phyloP scores from a whole-genome alignment of 768 basidiomycete genomes.

The Collybia nuda region DNA sequence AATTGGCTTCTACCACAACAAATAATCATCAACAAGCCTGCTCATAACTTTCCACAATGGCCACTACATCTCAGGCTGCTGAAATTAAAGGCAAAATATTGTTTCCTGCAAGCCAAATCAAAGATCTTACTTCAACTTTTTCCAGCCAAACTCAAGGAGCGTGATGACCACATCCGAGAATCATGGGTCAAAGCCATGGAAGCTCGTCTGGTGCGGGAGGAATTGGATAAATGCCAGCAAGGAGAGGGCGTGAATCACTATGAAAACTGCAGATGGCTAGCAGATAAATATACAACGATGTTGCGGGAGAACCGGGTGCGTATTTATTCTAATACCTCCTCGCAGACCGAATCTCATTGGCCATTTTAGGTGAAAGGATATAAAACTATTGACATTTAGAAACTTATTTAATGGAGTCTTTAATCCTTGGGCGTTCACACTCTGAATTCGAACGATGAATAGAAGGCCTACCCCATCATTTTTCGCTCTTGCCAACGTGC shows the following conservation, averaged over 20 bases:
- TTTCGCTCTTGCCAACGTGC: no score
- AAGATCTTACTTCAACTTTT: neutral
- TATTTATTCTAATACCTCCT: constrained; percentile 6
- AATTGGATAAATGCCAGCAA: constrained; percentile 86
- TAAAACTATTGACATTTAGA: constrained; percentile 54
- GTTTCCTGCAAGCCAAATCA: neutral
- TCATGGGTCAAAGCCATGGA: constrained; percentile 97
- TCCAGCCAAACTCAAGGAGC: constrained; percentile 61
- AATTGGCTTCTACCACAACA: constrained; percentile 4
- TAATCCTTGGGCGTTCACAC: no score
- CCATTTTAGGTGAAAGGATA: constrained; percentile 79
- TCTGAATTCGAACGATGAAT: no score
- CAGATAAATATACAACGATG: constrained; percentile 81
- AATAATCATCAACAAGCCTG: constrained; percentile 15
- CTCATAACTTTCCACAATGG: constrained; percentile 32
- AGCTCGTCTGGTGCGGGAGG: constrained; percentile 81
- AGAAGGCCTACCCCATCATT: no score
- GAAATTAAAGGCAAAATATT: constrained; percentile 51
- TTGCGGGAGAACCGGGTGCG: constrained; percentile 79
- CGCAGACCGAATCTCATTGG: neutral
- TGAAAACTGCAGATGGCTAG: constrained; percentile 84
- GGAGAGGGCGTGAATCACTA: constrained; percentile 91
- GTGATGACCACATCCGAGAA: constrained; percentile 81
- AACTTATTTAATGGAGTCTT: neutral
- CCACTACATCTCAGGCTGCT: constrained; percentile 39